Conservation (phyloP, 2,329 filamentous ascomycete genomes). For the Cryphonectria naterciae region DNA sequence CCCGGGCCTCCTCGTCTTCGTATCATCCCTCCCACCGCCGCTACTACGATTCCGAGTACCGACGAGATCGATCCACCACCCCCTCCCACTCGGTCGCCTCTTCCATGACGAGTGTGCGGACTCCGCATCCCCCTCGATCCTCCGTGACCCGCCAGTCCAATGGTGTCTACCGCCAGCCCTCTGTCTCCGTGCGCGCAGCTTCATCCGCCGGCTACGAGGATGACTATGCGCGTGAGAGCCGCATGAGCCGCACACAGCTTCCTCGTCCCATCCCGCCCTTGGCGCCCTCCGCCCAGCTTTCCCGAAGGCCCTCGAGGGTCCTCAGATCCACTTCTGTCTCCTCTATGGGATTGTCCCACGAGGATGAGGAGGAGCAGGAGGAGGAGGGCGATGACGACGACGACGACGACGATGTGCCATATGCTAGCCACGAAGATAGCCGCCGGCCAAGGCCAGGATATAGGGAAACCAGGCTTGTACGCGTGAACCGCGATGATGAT, state of each 20-base stretch:
- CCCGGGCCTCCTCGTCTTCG: conserved; percentile 28
- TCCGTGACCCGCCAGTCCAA: conserved; percentile 34
- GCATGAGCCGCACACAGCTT: conserved; percentile 32
- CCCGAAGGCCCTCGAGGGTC: conserved; percentile 41
- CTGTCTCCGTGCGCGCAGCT: conserved; percentile 17
- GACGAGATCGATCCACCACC: conserved; percentile 20
- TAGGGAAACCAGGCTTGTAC: conserved; percentile 25
- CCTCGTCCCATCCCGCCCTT: conserved; percentile 19
- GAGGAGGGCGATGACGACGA: not conserved
- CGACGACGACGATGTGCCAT: conserved; percentile 40
- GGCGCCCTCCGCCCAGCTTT: conserved; percentile 43
- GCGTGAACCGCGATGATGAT: conserved; percentile 17
- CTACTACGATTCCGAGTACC: conserved; percentile 21
- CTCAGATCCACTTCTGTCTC: conserved; percentile 34
- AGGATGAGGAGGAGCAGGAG: not conserved
- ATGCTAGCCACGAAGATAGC: conserved; percentile 41
- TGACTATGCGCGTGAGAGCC: conserved; percentile 37
- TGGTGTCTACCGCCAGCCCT: conserved; percentile 33
- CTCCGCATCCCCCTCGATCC: conserved; percentile 38
- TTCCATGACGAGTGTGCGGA: conserved; percentile 36
- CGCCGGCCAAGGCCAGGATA: conserved; percentile 33
- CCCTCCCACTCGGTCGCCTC: conserved; percentile 33
- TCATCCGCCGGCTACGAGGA: conserved; percentile 32
- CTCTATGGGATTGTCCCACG: conserved; percentile 37
- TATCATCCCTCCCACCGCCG: conserved; percentile 19